A percentile compares a stretch with the other conserved stretches of the same genome.
These are phyloP conservation scores for Vachellia collinsii DNA, from an alignment of 306 rosid species.

Conservation along the genomic window DNA sequence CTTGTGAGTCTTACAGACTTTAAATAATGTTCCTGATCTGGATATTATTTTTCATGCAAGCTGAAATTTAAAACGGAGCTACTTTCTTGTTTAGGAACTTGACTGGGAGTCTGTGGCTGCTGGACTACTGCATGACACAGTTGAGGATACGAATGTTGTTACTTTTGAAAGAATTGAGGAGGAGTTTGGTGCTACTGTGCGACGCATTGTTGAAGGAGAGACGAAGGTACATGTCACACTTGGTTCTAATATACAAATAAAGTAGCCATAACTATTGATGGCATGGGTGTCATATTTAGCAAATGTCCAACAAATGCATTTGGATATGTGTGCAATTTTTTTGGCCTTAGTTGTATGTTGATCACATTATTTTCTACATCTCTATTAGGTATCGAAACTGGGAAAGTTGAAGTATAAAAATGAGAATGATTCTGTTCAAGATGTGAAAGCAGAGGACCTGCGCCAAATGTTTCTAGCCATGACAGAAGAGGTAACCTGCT, in stretches of 20 bases:
- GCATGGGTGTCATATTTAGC: conserved; percentile 24
- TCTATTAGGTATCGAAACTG: conserved; percentile 83
- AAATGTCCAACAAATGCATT: conserved; percentile 32
- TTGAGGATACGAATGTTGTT: conserved; percentile 91
- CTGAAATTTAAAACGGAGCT: conserved; percentile 31
- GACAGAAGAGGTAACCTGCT: conserved; percentile 89
- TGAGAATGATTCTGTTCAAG: conserved; percentile 78
- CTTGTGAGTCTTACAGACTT: conserved; percentile 66
- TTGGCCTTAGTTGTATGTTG: conserved; percentile 24
- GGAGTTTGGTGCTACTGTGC: conserved; percentile 88
- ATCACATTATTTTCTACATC: conserved; percentile 34
- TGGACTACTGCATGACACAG: conserved; percentile 96
- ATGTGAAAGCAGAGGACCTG: conserved; percentile 97
- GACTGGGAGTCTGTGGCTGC: conserved; percentile 99
- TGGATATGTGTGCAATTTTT: conserved; percentile 19
- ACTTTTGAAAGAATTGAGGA: conserved; percentile 91
- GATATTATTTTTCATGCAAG: conserved; percentile 31
- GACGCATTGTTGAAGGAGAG: conserved; percentile 98
- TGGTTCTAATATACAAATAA: conserved; percentile 13
- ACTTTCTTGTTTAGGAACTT: conserved; percentile 66
- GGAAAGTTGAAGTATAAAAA: conserved; percentile 92
- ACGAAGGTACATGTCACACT: conserved; percentile 70
- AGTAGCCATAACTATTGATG: background rate
- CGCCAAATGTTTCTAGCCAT: conserved; percentile 98
- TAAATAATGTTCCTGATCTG: conserved; percentile 19